Base-by-base conservation (phyloP, 2,329 filamentous ascomycete genomes). In the Dendryphion nanum region DNA sequence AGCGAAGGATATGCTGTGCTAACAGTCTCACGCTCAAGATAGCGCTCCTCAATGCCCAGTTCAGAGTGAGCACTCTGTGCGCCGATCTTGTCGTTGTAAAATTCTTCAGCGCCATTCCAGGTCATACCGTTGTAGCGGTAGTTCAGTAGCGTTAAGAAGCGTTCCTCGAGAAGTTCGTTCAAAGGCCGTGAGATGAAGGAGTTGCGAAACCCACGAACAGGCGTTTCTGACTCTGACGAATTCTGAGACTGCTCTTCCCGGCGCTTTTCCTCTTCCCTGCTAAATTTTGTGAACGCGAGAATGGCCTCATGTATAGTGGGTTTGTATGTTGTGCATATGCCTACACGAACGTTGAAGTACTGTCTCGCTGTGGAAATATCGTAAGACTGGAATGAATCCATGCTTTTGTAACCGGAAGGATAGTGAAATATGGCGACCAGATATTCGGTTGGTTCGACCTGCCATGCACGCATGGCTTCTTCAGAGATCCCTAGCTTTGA, bases 401-500 rank as follows among this genome's bases (percentile, higher is more conserved):
- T 68, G 3, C 70, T 68, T 20, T 71, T 73, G 61, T 94, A 95
- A 0, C 70, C 73, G n/a, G 64, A 61, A 0, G 73, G 67, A 47
- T 85, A 85, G 23, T 77, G 76, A 30, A 93, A 75, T 16, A 95
- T 70, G 4, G 94, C 71, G 4, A 91, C 77, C 26, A 95, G 63
- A 53, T 91, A 90, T 21, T 89, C 83, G 0, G 72, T 64, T 0
- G 73, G 66, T 12, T 77, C 66, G 8, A 95, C 61, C 42, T 83
- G 76, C 89, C 89, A 95, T 2, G 89, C 86, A 53, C 84, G 75
- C 63, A 88, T 77, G 1, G 81, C 82, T 54, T 90, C 86, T 24
- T 83, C 75, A 0, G 86, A 84, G 10, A 95, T 78, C 1, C 78
- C 81, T 1, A 95, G 76, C 50, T 85, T 85, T 4, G 75, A 70